Evolutionary conservation across 2,329 filamentous ascomycete species (phyloP).

Genomic region (Aureobasidium sp.): DNA sequence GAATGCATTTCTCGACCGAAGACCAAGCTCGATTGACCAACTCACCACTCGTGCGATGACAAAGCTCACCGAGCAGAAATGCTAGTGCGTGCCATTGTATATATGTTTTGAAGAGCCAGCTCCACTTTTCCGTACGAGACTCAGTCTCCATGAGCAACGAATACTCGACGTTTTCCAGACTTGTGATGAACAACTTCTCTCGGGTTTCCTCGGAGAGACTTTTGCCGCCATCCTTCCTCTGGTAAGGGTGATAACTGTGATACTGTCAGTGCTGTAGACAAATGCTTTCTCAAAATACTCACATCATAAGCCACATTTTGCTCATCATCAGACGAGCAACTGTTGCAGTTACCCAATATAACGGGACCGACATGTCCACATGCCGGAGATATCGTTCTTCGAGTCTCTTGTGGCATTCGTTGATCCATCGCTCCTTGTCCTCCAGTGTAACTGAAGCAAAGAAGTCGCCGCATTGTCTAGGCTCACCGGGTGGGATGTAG

Average conservation of each 20-base stretch:
- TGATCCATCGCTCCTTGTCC: constrained; percentile 43
- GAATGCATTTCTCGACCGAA: constrained; percentile 42
- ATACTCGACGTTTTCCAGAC: constrained; percentile 68
- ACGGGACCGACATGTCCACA: constrained; percentile 47
- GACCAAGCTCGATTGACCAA: constrained; percentile 53
- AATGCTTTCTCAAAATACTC: neutral
- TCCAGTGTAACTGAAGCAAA: constrained; percentile 36
- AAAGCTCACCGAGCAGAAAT: constrained; percentile 53
- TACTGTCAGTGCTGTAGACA: neutral
- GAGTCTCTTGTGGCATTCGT: constrained; percentile 37
- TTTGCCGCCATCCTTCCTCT: constrained; percentile 49
- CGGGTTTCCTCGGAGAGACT: constrained; percentile 54
- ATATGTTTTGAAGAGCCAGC: constrained; percentile 57
- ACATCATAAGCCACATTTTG: constrained; percentile 66
- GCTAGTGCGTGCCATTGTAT: constrained; percentile 59
- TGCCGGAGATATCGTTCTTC: constrained; percentile 42
- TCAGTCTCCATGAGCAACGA: constrained; percentile 58
- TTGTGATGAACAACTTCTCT: constrained; percentile 61
- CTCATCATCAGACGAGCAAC: constrained; percentile 63
- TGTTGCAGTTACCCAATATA: constrained; percentile 62
- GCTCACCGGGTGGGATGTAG: constrained; percentile 35
- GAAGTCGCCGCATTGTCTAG: constrained; percentile 33
- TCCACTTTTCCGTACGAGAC: constrained; percentile 52
- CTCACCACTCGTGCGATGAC: constrained; percentile 47
- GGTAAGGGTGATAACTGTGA: constrained; percentile 56